These are phyloP conservation scores for Suillus brevipes DNA, from an alignment of 768 basidiomycete genomes.

Conservation along the genomic window DNA sequence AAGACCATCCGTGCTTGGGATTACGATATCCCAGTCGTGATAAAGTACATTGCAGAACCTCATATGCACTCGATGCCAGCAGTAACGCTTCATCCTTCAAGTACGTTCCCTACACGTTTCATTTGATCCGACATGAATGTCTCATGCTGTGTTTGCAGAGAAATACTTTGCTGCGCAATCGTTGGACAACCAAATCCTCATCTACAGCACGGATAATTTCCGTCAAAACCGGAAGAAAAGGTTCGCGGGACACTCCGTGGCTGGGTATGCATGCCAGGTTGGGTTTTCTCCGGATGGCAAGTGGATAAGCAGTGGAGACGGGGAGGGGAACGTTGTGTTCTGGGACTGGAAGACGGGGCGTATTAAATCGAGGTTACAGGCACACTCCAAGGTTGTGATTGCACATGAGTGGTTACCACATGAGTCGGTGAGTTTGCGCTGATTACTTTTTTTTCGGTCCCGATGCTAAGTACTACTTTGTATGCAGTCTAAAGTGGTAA, in stretches of 20 bases:
- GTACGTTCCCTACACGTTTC: conserved; percentile 51
- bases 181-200: conserved; percentile 95
- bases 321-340: conserved; percentile 92
- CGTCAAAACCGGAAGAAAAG: conserved; percentile 98
- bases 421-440: conserved; percentile 71
- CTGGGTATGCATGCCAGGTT: conserved; percentile 96
- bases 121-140: conserved; percentile 19
- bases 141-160: conserved; percentile 42
- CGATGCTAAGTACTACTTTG: conserved; percentile 14
- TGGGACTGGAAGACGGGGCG: conserved; percentile 99
- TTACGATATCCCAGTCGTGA: conserved; percentile 98
- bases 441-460: not conserved
- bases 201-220: conserved; percentile 98
- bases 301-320: conserved; percentile 97
- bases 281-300: conserved; percentile 98
- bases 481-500: conserved; percentile 89
- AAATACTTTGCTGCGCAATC: conserved; percentile 98
- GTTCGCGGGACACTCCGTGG: conserved; percentile 95
- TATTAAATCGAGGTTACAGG: conserved; percentile 86
- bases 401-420: conserved; percentile 98
- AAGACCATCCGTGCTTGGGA: conserved; percentile 99
- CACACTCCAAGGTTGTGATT: conserved; percentile 96
- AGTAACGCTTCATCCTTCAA: conserved; percentile 91
- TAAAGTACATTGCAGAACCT: conserved; percentile 99
- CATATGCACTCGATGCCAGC: conserved; percentile 99